These are phyloP conservation scores for Zymoseptoria passerinii DNA, from an alignment of 2,329 filamentous ascomycete species.

Conservation along the genomic window DNA sequence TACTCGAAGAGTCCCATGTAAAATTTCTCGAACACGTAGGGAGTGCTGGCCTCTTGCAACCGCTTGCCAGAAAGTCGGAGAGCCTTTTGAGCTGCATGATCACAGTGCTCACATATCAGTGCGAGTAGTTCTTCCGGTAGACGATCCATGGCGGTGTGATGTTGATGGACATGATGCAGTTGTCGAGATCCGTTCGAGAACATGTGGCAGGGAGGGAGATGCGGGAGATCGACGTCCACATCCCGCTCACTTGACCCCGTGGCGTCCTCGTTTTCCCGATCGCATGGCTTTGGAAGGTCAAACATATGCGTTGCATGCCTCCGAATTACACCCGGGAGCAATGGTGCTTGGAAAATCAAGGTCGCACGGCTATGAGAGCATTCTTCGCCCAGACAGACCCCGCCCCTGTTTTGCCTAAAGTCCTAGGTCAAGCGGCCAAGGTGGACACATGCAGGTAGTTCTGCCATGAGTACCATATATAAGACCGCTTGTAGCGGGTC, in stretches of 20 bases:
- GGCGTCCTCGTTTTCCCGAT: background rate
- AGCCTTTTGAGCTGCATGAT: constrained; percentile 15
- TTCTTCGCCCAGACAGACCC: background rate
- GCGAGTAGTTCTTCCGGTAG: constrained; percentile 25
- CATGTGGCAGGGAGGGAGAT: background rate
- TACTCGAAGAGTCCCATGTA: constrained; percentile 19
- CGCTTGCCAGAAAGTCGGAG: constrained; percentile 17
- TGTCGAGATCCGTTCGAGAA: background rate
- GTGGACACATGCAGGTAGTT: background rate
- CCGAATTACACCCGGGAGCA: background rate
- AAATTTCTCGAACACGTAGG: constrained; percentile 19
- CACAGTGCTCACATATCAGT: constrained; percentile 16
- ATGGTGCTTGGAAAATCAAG: background rate
- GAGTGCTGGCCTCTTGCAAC: constrained; percentile 13
- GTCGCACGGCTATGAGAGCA: background rate
- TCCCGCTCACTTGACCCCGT: background rate
- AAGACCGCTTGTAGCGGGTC: background rate
- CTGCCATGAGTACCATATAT: background rate
- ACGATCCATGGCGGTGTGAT: constrained; percentile 8
- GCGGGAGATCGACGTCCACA: background rate
- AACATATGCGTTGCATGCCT: background rate
- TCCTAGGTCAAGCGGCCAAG: background rate
- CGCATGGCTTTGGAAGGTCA: background rate
- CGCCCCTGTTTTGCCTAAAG: background rate
- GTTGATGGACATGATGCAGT: background rate